Conservation (phyloP, 768 basidiomycete species). For the Pisolithus microcarpus region DNA sequence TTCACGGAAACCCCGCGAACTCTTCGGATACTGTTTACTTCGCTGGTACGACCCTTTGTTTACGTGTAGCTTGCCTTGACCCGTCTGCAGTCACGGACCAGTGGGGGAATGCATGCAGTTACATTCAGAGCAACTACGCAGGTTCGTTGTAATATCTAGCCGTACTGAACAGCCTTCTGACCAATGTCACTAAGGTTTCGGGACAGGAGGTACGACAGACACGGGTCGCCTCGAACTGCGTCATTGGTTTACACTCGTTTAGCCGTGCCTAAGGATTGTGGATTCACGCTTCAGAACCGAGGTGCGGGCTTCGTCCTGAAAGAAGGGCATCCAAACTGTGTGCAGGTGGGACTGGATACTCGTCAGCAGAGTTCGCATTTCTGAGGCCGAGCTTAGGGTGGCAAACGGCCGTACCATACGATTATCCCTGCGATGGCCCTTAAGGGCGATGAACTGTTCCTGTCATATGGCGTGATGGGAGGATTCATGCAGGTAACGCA, state of each 20-base stretch:
- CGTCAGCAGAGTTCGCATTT: neutral
- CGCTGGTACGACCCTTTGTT: slow-evolving; percentile 44
- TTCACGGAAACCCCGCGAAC: slow-evolving; percentile 73
- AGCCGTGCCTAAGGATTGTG: slow-evolving; percentile 91
- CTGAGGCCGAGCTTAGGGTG: slow-evolving; percentile 39
- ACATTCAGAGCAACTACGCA: slow-evolving; percentile 82
- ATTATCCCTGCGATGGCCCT: slow-evolving; percentile 89
- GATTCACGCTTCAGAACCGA: slow-evolving; percentile 94
- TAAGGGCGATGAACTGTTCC: slow-evolving; percentile 71
- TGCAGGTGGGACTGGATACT: slow-evolving; percentile 44
- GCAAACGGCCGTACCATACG: slow-evolving; percentile 88
- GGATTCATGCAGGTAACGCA: slow-evolving; percentile 71
- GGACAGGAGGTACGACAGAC: slow-evolving; percentile 60
- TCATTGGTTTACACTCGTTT: slow-evolving; percentile 6
- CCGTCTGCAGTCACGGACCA: slow-evolving; percentile 57
- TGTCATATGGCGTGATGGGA: slow-evolving; percentile 90
- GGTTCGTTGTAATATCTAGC: slow-evolving; percentile 35
- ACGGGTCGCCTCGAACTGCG: neutral
- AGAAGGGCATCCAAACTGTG: slow-evolving; percentile 77
- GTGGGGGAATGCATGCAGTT: slow-evolving; percentile 87
- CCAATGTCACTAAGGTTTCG: slow-evolving; percentile 55
- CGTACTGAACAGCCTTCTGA: slow-evolving; percentile 2
- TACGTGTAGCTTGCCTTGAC: neutral
- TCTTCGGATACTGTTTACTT: slow-evolving; percentile 96
- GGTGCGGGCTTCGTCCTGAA: slow-evolving; percentile 78